A percentile compares a stretch with the other conserved stretches of the same genome.
Evolutionary conservation across 225 moss, liverwort and hornwort genomes (phyloP).

Genomic region (Neckera pumila): DNA sequence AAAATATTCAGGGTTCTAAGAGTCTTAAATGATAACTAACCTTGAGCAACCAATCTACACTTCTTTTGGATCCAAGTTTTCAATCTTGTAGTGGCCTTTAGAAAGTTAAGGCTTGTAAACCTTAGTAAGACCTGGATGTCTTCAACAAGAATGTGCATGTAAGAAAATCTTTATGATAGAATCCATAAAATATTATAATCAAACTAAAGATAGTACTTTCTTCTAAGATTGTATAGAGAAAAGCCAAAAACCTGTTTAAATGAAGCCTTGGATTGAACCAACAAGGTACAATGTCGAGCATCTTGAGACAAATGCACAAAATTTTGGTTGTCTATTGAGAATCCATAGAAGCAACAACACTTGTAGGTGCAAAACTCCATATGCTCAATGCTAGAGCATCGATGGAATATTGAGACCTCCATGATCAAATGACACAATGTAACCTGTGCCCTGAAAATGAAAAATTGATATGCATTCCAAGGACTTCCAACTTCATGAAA

Average conservation of each 20-base stretch:
- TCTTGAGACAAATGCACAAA: background rate
- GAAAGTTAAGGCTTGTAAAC: background rate
- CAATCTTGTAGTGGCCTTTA: background rate
- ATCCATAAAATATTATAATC: background rate
- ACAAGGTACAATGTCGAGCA: background rate
- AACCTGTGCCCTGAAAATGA: background rate
- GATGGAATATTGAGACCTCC: background rate
- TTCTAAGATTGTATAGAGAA: too few species aligned
- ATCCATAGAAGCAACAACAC: background rate
- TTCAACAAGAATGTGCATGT: background rate
- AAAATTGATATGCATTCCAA: background rate
- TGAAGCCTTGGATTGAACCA: background rate
- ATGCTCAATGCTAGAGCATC: fast-evolving
- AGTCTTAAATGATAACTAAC: background rate
- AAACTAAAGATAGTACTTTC: background rate
- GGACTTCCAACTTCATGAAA: background rate
- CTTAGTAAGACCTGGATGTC: background rate
- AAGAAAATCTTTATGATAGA: background rate
- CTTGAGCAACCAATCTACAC: background rate
- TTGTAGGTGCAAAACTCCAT: background rate
- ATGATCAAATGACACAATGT: background rate
- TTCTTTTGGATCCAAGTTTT: background rate
- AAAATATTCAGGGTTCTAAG: background rate
- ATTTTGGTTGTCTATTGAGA: background rate
- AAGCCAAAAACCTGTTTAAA: background rate